Evolutionary conservation across 306 rosid genomes (phyloP), one percentile per base, ranked within the genome.

Genomic region (Vicia villosa): DNA sequence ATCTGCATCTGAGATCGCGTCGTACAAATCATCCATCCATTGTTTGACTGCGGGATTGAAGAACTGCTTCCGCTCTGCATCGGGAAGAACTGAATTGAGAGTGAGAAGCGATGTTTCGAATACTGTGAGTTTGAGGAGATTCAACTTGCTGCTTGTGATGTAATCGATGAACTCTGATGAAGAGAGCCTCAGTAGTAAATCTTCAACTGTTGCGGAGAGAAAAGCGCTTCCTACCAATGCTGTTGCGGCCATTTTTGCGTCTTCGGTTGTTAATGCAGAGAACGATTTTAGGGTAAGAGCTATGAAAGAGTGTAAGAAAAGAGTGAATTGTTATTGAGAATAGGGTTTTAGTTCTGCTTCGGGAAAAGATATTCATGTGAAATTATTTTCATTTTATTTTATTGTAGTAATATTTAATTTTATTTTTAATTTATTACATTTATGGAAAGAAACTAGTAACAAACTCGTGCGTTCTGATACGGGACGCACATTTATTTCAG

Each of bases 11-110:
- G 21, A 58, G 4, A 40, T 28, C 13, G 61, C 42, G 22, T 66
- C 5, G 38, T 74, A 8, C 0, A 74, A 22, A 16, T 43, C 14
- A 34, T 72, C 10, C 17, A 72, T 57, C 81, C 81, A 77, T 1
- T 13, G 21, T 8, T 36, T 56, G 8, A 77, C 73, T 11, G 0
- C 0, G 1, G 40, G 34, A 22, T 58, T 19, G 38, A 10, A 8
- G 8, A 56, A 40, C 11, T 64, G 64, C 13, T 37, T 66, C 2
- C 24, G 5, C 32, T 56, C 57, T 0, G 75, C 75, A 42, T 70
- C 66, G 9, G 28, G 66, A 11, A 70, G 43, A 22, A 70, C 57
- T 3, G 43, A 24, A 6, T 28, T 1, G 16, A 70, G 51, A 8
- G 75, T 24, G 16, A 55, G 26, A 3, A 69, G 26, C 0, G 21